Conservation (phyloP, 192 early-diverging fungal genomes). For the Podila epicladia region DNA sequence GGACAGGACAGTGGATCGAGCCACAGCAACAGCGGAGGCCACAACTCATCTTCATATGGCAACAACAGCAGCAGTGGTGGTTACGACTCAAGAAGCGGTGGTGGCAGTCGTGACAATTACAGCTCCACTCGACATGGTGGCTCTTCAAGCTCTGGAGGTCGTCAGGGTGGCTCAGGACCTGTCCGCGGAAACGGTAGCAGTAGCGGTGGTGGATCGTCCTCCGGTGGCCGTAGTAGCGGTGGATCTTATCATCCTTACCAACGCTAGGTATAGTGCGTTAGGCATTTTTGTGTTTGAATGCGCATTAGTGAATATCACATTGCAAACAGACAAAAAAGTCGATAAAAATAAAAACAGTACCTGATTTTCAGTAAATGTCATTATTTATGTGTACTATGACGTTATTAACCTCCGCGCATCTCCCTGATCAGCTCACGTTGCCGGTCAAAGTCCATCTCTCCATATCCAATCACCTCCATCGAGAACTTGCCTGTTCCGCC, state of each 20-base stretch:
- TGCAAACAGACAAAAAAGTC: background rate
- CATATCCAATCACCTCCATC: conserved; percentile 88
- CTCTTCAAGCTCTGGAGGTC: conserved; percentile 3
- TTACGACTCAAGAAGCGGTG: conserved; percentile 23
- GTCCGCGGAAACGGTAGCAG: conserved; percentile 27
- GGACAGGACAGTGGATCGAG: conserved; percentile 3
- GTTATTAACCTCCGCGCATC: conserved; percentile 45
- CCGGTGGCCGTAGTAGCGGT: conserved; percentile 17
- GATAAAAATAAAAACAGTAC: background rate
- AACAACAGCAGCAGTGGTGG: conserved; percentile 20
- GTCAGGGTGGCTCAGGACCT: conserved; percentile 43
- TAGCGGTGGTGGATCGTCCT: conserved; percentile 14
- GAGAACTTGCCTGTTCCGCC: conserved; percentile 86
- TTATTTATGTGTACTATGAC: background rate
- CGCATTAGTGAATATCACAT: too few species aligned
- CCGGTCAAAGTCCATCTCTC: conserved; percentile 76
- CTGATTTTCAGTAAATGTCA: background rate
- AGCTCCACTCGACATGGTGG: conserved; percentile 6
- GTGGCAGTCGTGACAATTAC: conserved; percentile 10
- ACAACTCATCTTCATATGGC: conserved; percentile 14
- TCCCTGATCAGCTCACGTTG: conserved; percentile 76
- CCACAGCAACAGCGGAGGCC: conserved; percentile 1
- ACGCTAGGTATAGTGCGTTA: conserved; percentile 7
- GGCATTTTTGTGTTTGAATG: too few species aligned
- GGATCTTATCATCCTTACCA: conserved; percentile 51